These are phyloP conservation scores for Pythium biforme DNA, from an alignment of 352 stramenopile genomes.

Conservation along the genomic window DNA sequence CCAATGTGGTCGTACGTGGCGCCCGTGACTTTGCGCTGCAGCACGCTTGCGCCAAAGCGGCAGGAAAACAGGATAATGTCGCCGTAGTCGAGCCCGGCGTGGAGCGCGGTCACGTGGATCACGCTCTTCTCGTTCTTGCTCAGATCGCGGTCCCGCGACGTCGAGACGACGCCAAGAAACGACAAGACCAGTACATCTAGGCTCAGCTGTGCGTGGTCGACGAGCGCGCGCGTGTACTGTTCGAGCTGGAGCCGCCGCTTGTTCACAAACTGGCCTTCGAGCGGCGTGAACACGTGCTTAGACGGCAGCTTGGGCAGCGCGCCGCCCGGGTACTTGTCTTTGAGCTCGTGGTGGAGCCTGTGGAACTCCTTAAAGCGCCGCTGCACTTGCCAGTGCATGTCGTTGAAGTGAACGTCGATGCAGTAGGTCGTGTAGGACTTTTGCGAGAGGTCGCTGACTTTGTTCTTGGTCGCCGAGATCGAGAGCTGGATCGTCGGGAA, in stretches of 20 bases:
- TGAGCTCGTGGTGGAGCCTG: conserved; percentile 56
- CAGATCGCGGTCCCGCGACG: conserved; percentile 58
- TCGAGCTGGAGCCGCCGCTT: conserved; percentile 64
- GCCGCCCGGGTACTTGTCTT: conserved; percentile 51
- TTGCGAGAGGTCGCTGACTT: conserved; percentile 77
- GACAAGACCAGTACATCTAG: conserved; percentile 70
- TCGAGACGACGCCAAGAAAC: conserved; percentile 76
- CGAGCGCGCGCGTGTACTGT: conserved; percentile 53
- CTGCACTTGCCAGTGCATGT: conserved; percentile 63
- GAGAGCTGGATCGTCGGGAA: conserved; percentile 55
- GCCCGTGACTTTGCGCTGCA: conserved; percentile 80
- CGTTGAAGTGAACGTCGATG: conserved; percentile 71
- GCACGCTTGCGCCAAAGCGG: conserved; percentile 69
- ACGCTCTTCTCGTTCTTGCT: conserved; percentile 59
- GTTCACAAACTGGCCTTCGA: conserved; percentile 63
- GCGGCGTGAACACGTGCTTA: conserved; percentile 67
- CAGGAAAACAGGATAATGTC: conserved; percentile 85
- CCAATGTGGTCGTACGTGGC: conserved; percentile 81
- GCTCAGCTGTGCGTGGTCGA: conserved; percentile 45
- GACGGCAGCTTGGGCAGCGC: conserved; percentile 46
- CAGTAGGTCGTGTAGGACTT: conserved; percentile 67
- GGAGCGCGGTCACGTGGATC: conserved; percentile 72
- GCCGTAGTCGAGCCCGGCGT: conserved; percentile 63
- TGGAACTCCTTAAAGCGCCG: conserved; percentile 71
- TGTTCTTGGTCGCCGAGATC: conserved; percentile 70